Base-by-base conservation (phyloP, 306 rosid genomes). In the Malus domestica region DNA sequence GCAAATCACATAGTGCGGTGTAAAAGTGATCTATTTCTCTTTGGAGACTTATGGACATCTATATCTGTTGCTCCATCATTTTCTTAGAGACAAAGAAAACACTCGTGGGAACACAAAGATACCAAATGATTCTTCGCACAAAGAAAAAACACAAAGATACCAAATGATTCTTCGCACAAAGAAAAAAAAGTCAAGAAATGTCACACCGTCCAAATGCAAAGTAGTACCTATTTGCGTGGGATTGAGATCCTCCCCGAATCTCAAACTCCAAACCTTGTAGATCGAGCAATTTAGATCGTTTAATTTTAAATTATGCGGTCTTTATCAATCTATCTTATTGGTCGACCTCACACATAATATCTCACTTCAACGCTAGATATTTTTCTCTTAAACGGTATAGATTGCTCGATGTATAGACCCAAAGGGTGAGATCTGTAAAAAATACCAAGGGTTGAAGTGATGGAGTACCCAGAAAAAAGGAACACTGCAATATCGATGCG, bases 271-370 rank as follows among this genome's bases (percentile, higher is more conserved):
- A 1, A 49, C 1, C 18, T 16, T 0, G 3, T 0, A 14, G 2
- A 46, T 46, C 0, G 19, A 6, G 1, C 3, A 49, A 49, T 49
- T 49, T 0, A 0, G 1, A 5, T 3, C 1, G 54, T 49, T 49
- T 18, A 49, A 49, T 49, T 15, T 4, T 14, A 49, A 49, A 15
- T 15, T 18, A 49, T 3, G 2, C 54, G 2, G 0, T 49, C 3
- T 1, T 3, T 13, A 46, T 14, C 0, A 46, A 0, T 4, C 2
- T 0, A 49, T 49, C 8, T 49, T 2, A 49, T 1, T 49, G 20
- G 6, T 18, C 19, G 19, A 49, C 8, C 54, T 4, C 19, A 13
- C 54, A 45, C 6, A 38, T 5, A 49, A 16, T 14, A 49, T 49
- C 54, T 14, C 3, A 0, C 7, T 46, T 0, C 18, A 14, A 1